Percentiles rank a stretch among this genome's conserved stretches.
Evolutionary conservation across 2,329 filamentous ascomycete species (phyloP).

Genomic region (Moelleriella libera): DNA sequence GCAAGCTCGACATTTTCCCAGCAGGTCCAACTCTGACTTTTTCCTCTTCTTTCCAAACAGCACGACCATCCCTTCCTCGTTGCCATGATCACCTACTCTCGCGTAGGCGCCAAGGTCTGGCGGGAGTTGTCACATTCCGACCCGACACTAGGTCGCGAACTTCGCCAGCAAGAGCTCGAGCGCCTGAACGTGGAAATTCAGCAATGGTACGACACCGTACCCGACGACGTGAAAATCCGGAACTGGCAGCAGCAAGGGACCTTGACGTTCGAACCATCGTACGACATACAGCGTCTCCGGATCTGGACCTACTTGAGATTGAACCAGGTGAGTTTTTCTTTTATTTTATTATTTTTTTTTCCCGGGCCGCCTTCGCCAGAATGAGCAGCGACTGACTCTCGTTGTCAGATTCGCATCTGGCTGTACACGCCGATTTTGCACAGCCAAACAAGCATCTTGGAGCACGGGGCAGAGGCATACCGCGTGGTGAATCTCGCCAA

Average conservation of each 20-base stretch:
- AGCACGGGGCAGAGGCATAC: conserved; percentile 59
- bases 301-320: conserved; percentile 76
- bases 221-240: conserved; percentile 40
- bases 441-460: conserved; percentile 68
- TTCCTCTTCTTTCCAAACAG: conserved; percentile 9
- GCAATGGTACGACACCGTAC: conserved; percentile 74
- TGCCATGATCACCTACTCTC: conserved; percentile 74
- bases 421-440: conserved; percentile 82
- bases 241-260: conserved; percentile 41
- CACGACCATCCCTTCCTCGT: conserved; percentile 56
- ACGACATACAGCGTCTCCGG: conserved; percentile 58
- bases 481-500: conserved; percentile 62
- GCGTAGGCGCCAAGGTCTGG: conserved; percentile 79
- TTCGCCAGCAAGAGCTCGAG: conserved; percentile 62
- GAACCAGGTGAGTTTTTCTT: conserved; percentile 45
- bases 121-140: conserved; percentile 60
- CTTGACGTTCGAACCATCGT: conserved; percentile 41
- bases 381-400: neutral
- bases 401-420: conserved; percentile 57
- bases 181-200: conserved; percentile 72
- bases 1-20: neutral
- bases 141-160: conserved; percentile 41
- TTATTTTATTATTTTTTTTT: neutral
- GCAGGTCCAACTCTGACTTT: neutral
- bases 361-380: neutral